These are phyloP conservation scores for Penicillium sp. DNA, from an alignment of 2,329 filamentous ascomycete species.

Conservation along the genomic window DNA sequence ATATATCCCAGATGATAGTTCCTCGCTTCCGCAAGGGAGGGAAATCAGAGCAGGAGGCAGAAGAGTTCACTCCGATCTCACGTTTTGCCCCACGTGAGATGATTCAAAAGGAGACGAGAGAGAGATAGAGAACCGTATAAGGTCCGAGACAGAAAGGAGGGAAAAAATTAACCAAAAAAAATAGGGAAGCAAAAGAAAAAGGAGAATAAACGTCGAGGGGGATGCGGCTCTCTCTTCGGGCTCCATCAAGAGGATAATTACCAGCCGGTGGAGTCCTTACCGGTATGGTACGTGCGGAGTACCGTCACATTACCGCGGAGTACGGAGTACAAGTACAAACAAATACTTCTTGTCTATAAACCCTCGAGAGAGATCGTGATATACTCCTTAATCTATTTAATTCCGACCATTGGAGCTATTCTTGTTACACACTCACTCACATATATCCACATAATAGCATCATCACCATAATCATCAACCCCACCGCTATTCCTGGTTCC, in stretches of 20 bases:
- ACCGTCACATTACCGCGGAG: not conserved
- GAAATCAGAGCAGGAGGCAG: not conserved
- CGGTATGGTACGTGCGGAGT: not conserved
- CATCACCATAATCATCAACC: not conserved
- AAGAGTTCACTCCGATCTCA: not conserved
- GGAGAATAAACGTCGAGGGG: constrained; percentile 1
- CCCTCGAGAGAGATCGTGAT: too few species aligned
- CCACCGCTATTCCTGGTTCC: constrained; percentile 7
- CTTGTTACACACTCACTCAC: too few species aligned
- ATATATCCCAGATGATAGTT: constrained; percentile 7
- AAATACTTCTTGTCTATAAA: too few species aligned
- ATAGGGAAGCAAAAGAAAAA: not conserved
- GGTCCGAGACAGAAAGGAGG: not conserved
- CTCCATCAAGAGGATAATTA: not conserved
- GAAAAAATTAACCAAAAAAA: not conserved
- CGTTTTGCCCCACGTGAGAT: constrained; percentile 2
- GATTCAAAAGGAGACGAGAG: not conserved
- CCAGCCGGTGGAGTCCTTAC: too few species aligned
- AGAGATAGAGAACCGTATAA: not conserved
- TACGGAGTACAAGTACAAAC: too few species aligned
- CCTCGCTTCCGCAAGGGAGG: constrained; percentile 1
- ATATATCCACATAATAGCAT: too few species aligned
- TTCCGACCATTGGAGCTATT: too few species aligned
- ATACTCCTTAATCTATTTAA: too few species aligned
- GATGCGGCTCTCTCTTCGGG: constrained; percentile 4